Conservation (phyloP, 2,329 filamentous ascomycete species). For the Fusarium pseudocircinatum region DNA sequence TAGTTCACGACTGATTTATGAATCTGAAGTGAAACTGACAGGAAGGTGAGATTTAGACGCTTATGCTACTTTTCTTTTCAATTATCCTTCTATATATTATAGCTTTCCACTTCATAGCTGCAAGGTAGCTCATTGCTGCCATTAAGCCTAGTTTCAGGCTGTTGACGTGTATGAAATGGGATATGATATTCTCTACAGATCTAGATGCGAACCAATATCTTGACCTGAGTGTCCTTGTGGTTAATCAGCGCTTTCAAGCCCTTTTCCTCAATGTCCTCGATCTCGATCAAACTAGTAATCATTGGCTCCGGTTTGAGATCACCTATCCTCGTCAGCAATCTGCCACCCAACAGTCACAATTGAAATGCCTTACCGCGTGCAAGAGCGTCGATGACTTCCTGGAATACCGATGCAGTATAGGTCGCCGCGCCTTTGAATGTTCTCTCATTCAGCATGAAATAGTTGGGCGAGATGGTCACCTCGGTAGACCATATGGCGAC, state of each 20-base stretch:
- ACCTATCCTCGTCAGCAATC: not conserved
- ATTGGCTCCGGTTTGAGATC: not conserved
- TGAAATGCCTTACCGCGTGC: not conserved
- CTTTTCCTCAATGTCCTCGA: not conserved
- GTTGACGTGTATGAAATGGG: not conserved
- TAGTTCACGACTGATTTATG: rapidly evolving
- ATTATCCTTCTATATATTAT: not conserved
- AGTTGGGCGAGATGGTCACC: not conserved
- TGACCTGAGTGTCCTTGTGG: not conserved
- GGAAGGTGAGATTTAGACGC: rapidly evolving
- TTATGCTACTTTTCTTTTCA: not conserved
- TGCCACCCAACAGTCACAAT: rapidly evolving
- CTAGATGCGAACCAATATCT: not conserved
- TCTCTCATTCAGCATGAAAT: not conserved
- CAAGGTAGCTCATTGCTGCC: not conserved
- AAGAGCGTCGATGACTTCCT: not conserved
- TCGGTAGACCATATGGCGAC: not conserved
- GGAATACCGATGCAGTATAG: not conserved
- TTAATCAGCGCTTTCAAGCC: not conserved
- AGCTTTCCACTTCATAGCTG: no score
- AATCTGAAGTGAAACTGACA: rapidly evolving
- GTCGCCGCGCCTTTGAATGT: not conserved
- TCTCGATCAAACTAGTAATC: not conserved
- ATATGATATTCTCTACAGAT: not conserved
- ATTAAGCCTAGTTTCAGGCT: rapidly evolving